Conservation (phyloP, 805 yeast genomes). For the Candida yuanshanica region DNA sequence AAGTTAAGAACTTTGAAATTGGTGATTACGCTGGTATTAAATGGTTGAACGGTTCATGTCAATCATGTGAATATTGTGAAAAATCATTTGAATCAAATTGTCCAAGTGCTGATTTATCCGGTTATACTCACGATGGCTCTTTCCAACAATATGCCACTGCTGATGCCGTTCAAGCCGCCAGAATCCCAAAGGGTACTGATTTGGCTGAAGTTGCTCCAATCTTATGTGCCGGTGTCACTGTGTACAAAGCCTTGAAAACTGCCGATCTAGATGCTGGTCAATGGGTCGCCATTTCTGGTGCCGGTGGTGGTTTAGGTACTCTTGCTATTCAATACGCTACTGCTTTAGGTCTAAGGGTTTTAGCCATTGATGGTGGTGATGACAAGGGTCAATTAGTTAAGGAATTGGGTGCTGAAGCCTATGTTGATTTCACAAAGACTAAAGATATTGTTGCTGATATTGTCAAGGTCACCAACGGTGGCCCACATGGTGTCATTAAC, state of each 20-base stretch:
- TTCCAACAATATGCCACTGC: conserved; percentile 63
- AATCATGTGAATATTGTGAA: conserved; percentile 60
- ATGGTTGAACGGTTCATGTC: conserved; percentile 65
- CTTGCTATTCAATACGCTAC: conserved; percentile 70
- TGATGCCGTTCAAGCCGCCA: conserved; percentile 58
- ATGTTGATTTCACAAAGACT: conserved; percentile 46
- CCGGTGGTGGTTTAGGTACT: conserved; percentile 78
- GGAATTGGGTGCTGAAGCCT: conserved; percentile 58
- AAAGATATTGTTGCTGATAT: conserved; percentile 46
- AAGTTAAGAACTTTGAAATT: conserved; percentile 53
- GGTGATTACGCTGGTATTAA: conserved; percentile 67
- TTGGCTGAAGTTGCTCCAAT: conserved; percentile 55
- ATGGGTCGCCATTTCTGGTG: conserved; percentile 74
- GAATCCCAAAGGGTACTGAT: conserved; percentile 49
- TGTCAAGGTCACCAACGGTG: conserved; percentile 48
- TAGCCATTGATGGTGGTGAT: conserved; percentile 74
- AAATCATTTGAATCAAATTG: conserved; percentile 59
- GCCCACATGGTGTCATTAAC: conserved; percentile 59
- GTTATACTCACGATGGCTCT: conserved; percentile 51
- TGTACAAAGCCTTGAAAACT: conserved; percentile 60
- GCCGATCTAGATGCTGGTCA: conserved; percentile 57
- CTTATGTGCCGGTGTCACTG: conserved; percentile 44
- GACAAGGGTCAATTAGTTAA: conserved; percentile 52
- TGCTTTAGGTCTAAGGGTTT: conserved; percentile 68
- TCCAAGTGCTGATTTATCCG: conserved; percentile 61